Evolutionary conservation across 2,329 filamentous ascomycete genomes (phyloP).

Genomic region (Lachnum nothofagi): DNA sequence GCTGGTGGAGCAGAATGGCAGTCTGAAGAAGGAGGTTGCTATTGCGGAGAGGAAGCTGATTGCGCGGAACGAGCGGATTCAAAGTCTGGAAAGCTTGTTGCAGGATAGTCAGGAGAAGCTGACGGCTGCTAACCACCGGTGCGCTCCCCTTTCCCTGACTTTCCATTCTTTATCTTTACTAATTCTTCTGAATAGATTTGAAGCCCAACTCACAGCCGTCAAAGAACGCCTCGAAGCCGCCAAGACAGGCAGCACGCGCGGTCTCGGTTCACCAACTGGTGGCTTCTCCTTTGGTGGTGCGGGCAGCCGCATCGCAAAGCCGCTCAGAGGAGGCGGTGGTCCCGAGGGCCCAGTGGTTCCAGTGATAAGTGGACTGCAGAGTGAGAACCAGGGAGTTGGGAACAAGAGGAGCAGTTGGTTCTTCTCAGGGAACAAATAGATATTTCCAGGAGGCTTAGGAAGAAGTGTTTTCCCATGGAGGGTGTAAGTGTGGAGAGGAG

Average conservation of each 20-base stretch:
- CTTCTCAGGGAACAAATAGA: constrained; percentile 34
- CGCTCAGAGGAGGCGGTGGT: constrained; percentile 59
- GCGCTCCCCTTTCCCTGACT: constrained; percentile 37
- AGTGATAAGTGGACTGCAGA: constrained; percentile 54
- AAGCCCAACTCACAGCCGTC: constrained; percentile 91
- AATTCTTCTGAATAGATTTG: constrained; percentile 61
- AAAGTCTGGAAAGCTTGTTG: constrained; percentile 83
- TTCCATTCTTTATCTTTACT: constrained; percentile 11
- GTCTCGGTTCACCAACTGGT: constrained; percentile 62
- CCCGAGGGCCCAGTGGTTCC: constrained; percentile 42
- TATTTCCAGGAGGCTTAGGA: background rate
- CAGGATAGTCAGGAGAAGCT: constrained; percentile 98
- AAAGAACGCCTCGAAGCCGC: constrained; percentile 96
- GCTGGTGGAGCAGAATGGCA: constrained; percentile 94
- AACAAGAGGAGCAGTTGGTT: constrained; percentile 34
- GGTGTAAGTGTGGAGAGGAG: background rate
- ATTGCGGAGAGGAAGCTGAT: constrained; percentile 97
- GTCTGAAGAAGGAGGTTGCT: constrained; percentile 96
- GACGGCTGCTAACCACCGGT: constrained; percentile 95
- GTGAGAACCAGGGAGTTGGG: constrained; percentile 38
- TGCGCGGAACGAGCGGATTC: constrained; percentile 92
- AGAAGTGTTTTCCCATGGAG: background rate
- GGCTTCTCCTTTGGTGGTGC: constrained; percentile 67
- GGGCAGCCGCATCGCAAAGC: constrained; percentile 65
- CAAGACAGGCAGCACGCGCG: constrained; percentile 84